phyloP scores from a whole-genome alignment of 2,329 filamentous ascomycete species.

The Xylariaceae sp. region DNA sequence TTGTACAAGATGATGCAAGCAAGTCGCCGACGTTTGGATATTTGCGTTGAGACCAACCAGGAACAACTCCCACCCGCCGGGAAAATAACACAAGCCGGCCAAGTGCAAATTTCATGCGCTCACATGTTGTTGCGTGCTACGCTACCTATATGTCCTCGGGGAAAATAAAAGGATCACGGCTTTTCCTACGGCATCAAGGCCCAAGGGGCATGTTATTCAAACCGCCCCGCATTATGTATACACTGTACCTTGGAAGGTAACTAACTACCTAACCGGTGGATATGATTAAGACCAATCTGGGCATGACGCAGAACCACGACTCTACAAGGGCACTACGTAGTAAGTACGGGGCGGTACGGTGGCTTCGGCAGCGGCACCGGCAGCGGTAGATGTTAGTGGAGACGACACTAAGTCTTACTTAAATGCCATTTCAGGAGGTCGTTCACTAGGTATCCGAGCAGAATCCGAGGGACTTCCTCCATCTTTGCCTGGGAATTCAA shows the following conservation, averaged over 20 bases:
- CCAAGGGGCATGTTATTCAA: not conserved
- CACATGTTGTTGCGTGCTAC: not conserved
- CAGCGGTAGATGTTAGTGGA: conserved; percentile 24
- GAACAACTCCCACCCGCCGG: too few species aligned
- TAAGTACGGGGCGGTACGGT: not conserved
- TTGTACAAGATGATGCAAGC: conserved; percentile 4
- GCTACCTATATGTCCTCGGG: not conserved
- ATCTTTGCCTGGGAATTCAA: too few species aligned
- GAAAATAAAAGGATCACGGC: conserved; percentile 9
- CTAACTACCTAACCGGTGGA: conserved; percentile 4
- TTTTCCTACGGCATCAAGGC: conserved; percentile 2
- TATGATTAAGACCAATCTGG: conserved; percentile 9
- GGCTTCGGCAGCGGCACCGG: conserved; percentile 21
- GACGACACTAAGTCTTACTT: not conserved
- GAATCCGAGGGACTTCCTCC: too few species aligned
- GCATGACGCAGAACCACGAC: conserved; percentile 16
- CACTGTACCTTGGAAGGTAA: not conserved
- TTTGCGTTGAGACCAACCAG: not conserved
- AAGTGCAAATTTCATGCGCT: conserved; percentile 2
- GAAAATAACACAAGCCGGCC: not conserved
- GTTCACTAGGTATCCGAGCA: too few species aligned
- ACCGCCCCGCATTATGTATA: conserved; percentile 8
- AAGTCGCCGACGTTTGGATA: not conserved
- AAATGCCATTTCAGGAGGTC: too few species aligned
- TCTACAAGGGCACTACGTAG: not conserved